phyloP scores from a whole-genome alignment of 345 rosid genomes.

The Eucalyptus guilfoylei region DNA sequence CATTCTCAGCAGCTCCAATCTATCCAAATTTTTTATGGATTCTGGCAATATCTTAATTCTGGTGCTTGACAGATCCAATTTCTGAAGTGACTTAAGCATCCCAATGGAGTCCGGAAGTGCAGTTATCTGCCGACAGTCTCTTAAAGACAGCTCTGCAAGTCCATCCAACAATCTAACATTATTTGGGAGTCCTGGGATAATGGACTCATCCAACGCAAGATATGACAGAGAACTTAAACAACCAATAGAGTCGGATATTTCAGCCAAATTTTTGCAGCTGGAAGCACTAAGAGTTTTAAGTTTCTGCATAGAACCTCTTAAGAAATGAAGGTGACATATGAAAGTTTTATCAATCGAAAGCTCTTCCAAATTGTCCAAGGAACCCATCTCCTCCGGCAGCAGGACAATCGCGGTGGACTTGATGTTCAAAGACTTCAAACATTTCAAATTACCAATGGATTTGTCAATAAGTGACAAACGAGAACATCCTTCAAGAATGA shows the following conservation, averaged over 20 bases:
- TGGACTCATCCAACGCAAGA: neutral
- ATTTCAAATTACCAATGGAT: neutral
- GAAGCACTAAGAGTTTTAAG: neutral
- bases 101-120: neutral
- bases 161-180: rapidly evolving
- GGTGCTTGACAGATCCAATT: no score
- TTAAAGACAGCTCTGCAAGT: neutral
- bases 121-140: neutral
- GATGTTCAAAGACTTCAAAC: neutral
- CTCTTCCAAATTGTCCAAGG: neutral
- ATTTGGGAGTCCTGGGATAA: neutral
- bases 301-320: neutral
- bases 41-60: no score
- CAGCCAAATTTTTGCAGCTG: neutral
- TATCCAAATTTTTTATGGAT: no score
- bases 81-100: neutral
- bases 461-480: neutral
- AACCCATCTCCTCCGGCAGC: neutral
- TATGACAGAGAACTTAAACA: neutral
- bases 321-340: neutral
- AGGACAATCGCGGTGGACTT: neutral
- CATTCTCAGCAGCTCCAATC: neutral
- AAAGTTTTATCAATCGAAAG: neutral
- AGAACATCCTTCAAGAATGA: neutral
- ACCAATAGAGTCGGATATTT: neutral